These are phyloP conservation scores for Castanospermum australe DNA, from an alignment of 306 rosid species.

Conservation along the genomic window DNA sequence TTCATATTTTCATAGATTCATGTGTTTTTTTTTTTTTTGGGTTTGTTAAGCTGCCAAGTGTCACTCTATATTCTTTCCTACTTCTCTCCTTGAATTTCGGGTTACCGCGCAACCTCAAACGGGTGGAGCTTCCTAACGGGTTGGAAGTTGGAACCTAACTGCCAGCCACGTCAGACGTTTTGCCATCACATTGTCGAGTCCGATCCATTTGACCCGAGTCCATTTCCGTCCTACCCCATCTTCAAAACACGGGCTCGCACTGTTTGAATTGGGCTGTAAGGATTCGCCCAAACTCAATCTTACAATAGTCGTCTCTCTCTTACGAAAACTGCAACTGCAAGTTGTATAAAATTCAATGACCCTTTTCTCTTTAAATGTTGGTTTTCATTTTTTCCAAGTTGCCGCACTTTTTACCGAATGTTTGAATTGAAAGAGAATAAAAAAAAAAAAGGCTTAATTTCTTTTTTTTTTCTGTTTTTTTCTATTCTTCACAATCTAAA, in stretches of 20 bases:
- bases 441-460: no score
- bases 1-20: neutral
- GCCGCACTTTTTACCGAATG: no score
- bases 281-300: no score
- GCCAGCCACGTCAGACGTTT: neutral
- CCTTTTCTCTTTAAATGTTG: no score
- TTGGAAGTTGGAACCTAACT: neutral
- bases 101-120: slow-evolving; percentile 51
- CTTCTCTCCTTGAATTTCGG: slow-evolving; percentile 49
- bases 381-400: no score
- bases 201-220: neutral
- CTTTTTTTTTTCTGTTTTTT: no score
- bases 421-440: no score
- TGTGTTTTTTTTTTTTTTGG: neutral
- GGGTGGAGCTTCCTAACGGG: neutral
- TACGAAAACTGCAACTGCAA: no score
- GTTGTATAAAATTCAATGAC: no score
- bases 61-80: neutral
- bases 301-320: no score
- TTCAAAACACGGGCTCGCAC: neutral
- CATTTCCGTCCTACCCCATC: neutral
- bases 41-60: slow-evolving; percentile 36
- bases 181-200: neutral
- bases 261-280: neutral
- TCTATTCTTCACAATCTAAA: no score